Evolutionary conservation across 2,329 filamentous ascomycete genomes (phyloP), one percentile per base, ranked within the genome.

Genomic region (Colletotrichum paranaense): DNA sequence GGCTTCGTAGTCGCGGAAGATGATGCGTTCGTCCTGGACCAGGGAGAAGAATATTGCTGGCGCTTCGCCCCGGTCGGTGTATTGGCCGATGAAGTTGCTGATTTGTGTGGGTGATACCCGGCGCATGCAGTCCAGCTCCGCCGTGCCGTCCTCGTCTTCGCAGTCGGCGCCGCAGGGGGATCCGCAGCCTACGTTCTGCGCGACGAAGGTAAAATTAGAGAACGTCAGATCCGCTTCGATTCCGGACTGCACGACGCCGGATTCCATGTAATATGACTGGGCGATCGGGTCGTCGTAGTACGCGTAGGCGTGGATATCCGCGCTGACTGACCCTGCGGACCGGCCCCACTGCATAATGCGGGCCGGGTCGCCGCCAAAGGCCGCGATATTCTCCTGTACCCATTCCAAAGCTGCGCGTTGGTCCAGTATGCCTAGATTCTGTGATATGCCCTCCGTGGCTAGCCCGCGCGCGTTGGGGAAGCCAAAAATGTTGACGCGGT

Each of bases 271-370:
- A 53, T 84, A 81, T 4, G 81, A 83, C 8, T 80, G 76, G 1
- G 84, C 83, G 53, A 88, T 85, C 4, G 86, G 86, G 67, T 88
- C 82, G 5, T 87, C 78, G 24, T 78, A 75, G 85, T 81, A 87
- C 12, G 86, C 85, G 73, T 84, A 86, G 72, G 82, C 80, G 70
- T 85, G 81, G 75, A 82, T 78, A 72, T 87, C 85, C 4, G 81
- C 82, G 30, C 79, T 78, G 3, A 83, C 78, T 12, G 80, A 77
- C 9, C 87, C 86, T 3, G 87, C 85, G 24, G 85, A 87, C 78
- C 86, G 84, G 19, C 87, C 87, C 76, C 84, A 85, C 7, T 87
- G 79, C 4, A 83, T 83, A 74, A 88, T 87, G 16, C 80, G 78
- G 4, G 9, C 11, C 19, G 69, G 63, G 26, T 76, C 66, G 58